A percentile compares a stretch with the other conserved stretches of the same genome.
phyloP scores from a whole-genome alignment of 352 stramenopile species.

The Pythium myriotylum region DNA sequence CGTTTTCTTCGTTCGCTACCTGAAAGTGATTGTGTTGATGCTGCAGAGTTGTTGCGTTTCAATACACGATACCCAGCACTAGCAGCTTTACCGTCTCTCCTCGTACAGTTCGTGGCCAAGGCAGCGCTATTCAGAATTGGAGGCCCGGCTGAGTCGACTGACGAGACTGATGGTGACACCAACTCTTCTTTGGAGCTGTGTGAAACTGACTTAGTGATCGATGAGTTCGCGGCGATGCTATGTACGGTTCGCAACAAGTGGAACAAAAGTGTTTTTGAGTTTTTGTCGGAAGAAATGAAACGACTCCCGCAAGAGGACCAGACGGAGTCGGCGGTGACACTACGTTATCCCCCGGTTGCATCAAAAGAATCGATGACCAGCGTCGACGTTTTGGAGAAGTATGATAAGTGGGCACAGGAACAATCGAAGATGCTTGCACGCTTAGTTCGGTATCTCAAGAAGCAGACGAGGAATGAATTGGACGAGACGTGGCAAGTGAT shows the following conservation, averaged over 20 bases:
- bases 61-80: conserved; percentile 40
- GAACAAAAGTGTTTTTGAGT: not conserved
- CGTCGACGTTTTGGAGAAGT: not conserved
- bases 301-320: not conserved
- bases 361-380: not conserved
- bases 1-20: conserved; percentile 39
- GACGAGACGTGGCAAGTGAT: conserved; percentile 2
- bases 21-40: conserved; percentile 45
- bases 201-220: not conserved
- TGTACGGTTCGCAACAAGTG: conserved; percentile 1
- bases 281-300: conserved; percentile 2
- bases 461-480: not conserved
- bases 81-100: conserved; percentile 38
- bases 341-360: not conserved
- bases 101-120: conserved; percentile 63
- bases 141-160: not conserved
- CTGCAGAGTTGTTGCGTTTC: conserved; percentile 40
- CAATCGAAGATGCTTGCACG: conserved; percentile 1
- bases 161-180: not conserved
- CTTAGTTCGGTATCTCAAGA: not conserved
- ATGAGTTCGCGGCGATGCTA: conserved; percentile 10
- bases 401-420: not conserved
- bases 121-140: conserved; percentile 26
- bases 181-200: not conserved
- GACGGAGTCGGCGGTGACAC: not conserved